Conservation (phyloP, 2,329 filamentous ascomycete genomes). For the Fulvia fulva region DNA sequence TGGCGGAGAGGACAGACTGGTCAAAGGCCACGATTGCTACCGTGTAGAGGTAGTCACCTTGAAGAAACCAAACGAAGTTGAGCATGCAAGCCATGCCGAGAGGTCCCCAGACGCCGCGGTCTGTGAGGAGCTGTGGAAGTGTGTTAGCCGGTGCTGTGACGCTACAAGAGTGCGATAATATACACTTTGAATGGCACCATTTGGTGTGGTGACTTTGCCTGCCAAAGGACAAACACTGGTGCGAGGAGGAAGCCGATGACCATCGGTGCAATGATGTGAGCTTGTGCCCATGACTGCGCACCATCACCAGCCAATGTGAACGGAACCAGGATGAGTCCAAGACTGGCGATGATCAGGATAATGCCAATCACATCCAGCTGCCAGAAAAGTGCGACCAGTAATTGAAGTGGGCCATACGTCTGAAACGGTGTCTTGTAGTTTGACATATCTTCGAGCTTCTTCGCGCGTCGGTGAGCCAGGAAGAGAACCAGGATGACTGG, state of each 20-base stretch:
- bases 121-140: conserved; percentile 51
- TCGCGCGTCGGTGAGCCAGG: conserved; percentile 51
- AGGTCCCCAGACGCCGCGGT: conserved; percentile 62
- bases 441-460: conserved; percentile 47
- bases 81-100: conserved; percentile 56
- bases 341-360: conserved; percentile 43
- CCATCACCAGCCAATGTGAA: conserved; percentile 54
- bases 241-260: conserved; percentile 49
- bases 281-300: conserved; percentile 47
- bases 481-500: conserved; percentile 53
- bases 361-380: conserved; percentile 53
- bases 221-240: conserved; percentile 53
- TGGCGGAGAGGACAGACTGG: conserved; percentile 54
- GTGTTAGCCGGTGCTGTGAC: neutral
- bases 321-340: conserved; percentile 48
- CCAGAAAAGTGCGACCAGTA: conserved; percentile 46
- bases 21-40: conserved; percentile 60
- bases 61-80: conserved; percentile 59
- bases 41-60: conserved; percentile 62
- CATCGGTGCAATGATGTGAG: conserved; percentile 51
- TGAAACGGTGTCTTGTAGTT: conserved; percentile 45
- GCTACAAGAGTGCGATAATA: neutral
- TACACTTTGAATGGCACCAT: conserved; percentile 53
- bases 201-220: conserved; percentile 48
- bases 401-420: conserved; percentile 34